These are phyloP conservation scores for Paramarasmius palmivorus DNA, from an alignment of 1,284 basidiomycete species.

Conservation along the genomic window DNA sequence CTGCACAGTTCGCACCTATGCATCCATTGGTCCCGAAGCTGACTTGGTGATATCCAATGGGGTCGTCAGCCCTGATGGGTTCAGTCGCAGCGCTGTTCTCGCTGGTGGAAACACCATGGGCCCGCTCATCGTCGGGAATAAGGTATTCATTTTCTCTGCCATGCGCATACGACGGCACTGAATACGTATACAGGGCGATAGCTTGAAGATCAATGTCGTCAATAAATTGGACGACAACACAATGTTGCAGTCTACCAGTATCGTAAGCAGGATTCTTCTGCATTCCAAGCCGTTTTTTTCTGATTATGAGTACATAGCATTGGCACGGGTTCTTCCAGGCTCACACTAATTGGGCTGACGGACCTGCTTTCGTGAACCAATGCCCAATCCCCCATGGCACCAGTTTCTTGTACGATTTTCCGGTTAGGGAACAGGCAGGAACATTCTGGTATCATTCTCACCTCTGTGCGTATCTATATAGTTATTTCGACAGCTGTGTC, in stretches of 20 bases:
- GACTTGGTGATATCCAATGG: constrained; percentile 12
- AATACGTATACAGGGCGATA: constrained; percentile 5
- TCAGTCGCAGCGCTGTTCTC: constrained; percentile 8
- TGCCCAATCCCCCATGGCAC: constrained; percentile 41
- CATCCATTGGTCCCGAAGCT: constrained; percentile 5
- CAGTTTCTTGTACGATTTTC: constrained; percentile 34
- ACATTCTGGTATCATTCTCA: constrained; percentile 27
- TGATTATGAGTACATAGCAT: constrained; percentile 31
- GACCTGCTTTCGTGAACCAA: constrained; percentile 38
- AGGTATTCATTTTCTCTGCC: constrained; percentile 12
- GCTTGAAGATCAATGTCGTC: constrained; percentile 24
- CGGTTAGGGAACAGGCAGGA: constrained; percentile 23
- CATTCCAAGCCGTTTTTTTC: neutral
- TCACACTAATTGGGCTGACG: constrained; percentile 39
- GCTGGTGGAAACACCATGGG: constrained; percentile 20
- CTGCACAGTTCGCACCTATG: neutral
- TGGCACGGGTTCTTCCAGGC: constrained; percentile 50
- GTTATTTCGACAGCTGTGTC: neutral
- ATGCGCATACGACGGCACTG: neutral
- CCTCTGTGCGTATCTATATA: constrained; percentile 2
- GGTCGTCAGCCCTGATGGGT: constrained; percentile 13
- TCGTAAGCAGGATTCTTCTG: constrained; percentile 9
- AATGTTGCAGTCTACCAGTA: constrained; percentile 17
- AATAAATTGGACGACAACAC: constrained; percentile 21
- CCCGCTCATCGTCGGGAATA: constrained; percentile 25